Evolutionary conservation across 2,329 filamentous ascomycete species (phyloP), one percentile per base, ranked within the genome.

Genomic region (Fusarium pseudoanthophilum): DNA sequence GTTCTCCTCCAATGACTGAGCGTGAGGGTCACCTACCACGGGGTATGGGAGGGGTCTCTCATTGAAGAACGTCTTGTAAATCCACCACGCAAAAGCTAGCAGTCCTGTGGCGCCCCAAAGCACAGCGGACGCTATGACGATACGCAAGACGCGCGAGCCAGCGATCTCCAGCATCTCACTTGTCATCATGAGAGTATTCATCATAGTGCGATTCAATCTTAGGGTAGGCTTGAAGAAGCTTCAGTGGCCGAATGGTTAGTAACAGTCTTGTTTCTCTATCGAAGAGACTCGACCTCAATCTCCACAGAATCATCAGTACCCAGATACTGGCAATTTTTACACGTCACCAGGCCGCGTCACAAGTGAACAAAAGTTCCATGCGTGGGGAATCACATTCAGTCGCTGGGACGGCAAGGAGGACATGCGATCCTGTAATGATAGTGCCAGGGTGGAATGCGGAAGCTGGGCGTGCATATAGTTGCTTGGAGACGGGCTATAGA

Each of bases 91-190:
- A 7, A n/a, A 10, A 32, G 15, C 46, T 9, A 49, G 4, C 0
- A 49, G 7, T 5, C 28, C 46, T 2, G 21, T n/a, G 13, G 28
- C 10, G 46, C 21, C 5, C 21, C 28, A 32, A 9, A 49, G 14
- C 1, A n/a, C 14, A 4, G 7, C 15, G 21, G 7, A 13, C 2
- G 13, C 20, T 9, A 18, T 2, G 7, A 16, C 1, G 0, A 30
- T n/a, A 9, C 46, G 28, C 7, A 49, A 32, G 9, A 7, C 28
- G 7, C 28, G 28, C 10, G 14, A 18, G 21, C 28, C 5, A n/a
- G 45, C 10, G 7, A 49, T 11, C 10, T 32, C 11, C 5, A 32
- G 11, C 6, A 21, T 7, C 10, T 18, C 28, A 10, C 11, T 6
- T 1, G 5, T 5, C 14, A 7, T 30, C 14, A 13, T 16, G 1